Evolutionary conservation across 169 alveolate species (phyloP).

Genomic region (Cryptosporidium ryanae): DNA sequence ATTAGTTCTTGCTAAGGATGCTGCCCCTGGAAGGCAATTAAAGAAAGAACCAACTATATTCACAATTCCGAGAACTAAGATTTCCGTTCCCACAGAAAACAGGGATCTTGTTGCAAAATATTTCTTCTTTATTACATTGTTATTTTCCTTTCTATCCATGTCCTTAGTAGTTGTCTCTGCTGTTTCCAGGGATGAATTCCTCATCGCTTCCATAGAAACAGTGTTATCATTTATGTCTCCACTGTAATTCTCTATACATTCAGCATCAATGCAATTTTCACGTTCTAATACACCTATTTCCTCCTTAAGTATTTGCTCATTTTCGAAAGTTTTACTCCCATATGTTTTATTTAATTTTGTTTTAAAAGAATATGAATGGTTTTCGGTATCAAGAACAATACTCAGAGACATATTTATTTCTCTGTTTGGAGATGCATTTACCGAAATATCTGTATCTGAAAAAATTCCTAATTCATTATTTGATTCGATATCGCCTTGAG

Average conservation of each 20-base stretch:
- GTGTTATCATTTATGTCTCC: not conserved
- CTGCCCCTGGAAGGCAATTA: constrained; percentile 71
- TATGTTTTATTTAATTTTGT: too few relatives aligned
- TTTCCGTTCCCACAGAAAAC: constrained; percentile 54
- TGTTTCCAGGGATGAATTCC: too few relatives aligned
- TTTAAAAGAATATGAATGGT: not conserved
- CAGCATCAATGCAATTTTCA: too few relatives aligned
- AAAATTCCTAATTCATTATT: too few relatives aligned
- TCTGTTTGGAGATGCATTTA: not conserved
- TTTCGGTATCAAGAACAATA: not conserved
- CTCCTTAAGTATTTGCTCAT: too few relatives aligned
- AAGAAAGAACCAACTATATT: constrained; percentile 66
- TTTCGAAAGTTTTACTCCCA: too few relatives aligned
- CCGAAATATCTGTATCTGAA: too few relatives aligned
- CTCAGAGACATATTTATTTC: not conserved
- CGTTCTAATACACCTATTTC: too few relatives aligned
- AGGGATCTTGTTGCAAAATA: constrained; percentile 29
- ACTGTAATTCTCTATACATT: not conserved
- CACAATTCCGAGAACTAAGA: constrained; percentile 38
- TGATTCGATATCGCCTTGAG: too few relatives aligned
- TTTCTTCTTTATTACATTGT: not conserved
- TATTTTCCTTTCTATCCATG: not conserved
- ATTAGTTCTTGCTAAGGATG: constrained; percentile 62
- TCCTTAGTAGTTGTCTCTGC: not conserved
- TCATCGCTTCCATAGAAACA: not conserved